Percentiles rank a stretch among this genome's conserved stretches.
Evolutionary conservation across 345 rosid genomes (phyloP).

Genomic region (Microthlaspi erraticum): DNA sequence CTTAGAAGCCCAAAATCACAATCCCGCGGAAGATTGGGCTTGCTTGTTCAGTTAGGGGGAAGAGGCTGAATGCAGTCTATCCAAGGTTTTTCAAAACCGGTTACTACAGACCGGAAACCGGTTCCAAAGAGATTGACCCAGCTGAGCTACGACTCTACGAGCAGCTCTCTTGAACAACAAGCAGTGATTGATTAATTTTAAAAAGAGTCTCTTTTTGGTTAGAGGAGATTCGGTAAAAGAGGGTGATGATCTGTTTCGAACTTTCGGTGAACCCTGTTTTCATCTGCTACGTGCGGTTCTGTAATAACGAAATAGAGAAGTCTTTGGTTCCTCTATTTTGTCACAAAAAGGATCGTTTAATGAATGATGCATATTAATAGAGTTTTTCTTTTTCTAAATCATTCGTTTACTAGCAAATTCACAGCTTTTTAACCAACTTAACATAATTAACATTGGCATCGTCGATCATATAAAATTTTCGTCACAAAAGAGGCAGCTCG

Average conservation of each 20-base stretch:
- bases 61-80: no score
- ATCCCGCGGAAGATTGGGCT: no score
- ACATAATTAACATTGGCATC: neutral
- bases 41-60: no score
- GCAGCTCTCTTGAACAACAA: conserved; percentile 68
- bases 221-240: conserved; percentile 32
- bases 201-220: conserved; percentile 22
- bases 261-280: conserved; percentile 33
- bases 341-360: conserved; percentile 30
- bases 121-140: conserved; percentile 63
- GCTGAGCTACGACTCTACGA: conserved; percentile 77
- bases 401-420: neutral
- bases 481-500: no score
- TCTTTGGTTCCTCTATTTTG: conserved; percentile 6
- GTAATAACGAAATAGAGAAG: conserved; percentile 27
- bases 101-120: conserved; percentile 76
- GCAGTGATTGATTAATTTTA: conserved; percentile 45
- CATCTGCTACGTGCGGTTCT: conserved; percentile 28
- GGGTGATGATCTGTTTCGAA: conserved; percentile 37
- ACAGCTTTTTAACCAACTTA: neutral
- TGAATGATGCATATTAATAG: conserved; percentile 28
- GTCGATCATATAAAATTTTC: neutral
- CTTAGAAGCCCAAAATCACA: no score
- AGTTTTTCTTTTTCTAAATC: neutral
- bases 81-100: no score